A percentile compares a stretch with the other conserved stretches of the same genome.
Evolutionary conservation across 2,329 filamentous ascomycete species (phyloP).

Genomic region (Conoideocrella luteorostrata): DNA sequence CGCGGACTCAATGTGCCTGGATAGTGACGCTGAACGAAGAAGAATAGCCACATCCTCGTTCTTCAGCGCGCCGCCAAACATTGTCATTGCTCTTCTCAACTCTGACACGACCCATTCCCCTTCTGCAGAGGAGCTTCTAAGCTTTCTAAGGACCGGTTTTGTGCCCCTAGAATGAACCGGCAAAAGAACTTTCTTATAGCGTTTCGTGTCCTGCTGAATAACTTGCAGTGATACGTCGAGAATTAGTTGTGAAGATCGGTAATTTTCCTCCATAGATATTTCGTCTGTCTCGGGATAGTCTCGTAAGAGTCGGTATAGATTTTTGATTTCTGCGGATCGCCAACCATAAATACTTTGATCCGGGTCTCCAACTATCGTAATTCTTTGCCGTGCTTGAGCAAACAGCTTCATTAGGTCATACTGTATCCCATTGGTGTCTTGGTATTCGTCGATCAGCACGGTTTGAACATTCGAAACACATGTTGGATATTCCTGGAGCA

Average conservation of each 20-base stretch:
- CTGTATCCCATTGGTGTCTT: slow-evolving; percentile 93
- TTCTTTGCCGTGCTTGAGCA: slow-evolving; percentile 63
- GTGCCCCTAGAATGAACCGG: slow-evolving; percentile 77
- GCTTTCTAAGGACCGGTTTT: slow-evolving; percentile 69
- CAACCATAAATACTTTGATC: slow-evolving; percentile 98
- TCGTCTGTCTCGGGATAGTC: slow-evolving; percentile 75
- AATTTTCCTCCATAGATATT: slow-evolving; percentile 87
- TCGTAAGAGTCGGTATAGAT: slow-evolving; percentile 69
- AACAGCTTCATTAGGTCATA: slow-evolving; percentile 91
- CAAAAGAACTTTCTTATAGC: slow-evolving; percentile 73
- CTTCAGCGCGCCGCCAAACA: slow-evolving; percentile 68
- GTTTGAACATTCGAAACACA: slow-evolving; percentile 88
- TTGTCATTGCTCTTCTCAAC: slow-evolving; percentile 60
- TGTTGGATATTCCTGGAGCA: slow-evolving; percentile 64
- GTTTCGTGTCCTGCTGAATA: slow-evolving; percentile 79
- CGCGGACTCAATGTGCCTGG: slow-evolving; percentile 76
- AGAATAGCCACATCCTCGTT: slow-evolving; percentile 79
- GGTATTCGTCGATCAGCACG: slow-evolving; percentile 93
- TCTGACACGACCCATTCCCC: slow-evolving; percentile 86
- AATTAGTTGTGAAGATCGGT: slow-evolving; percentile 83
- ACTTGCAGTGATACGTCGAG: slow-evolving; percentile 72
- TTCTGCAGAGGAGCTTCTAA: slow-evolving; percentile 65
- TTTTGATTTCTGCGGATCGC: slow-evolving; percentile 86
- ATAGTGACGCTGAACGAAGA: slow-evolving; percentile 76
- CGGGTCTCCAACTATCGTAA: slow-evolving; percentile 92